Evolutionary conservation across 2,329 filamentous ascomycete species (phyloP), one percentile per base, ranked within the genome.

Genomic region (Ophiocordyceps unilateralis): DNA sequence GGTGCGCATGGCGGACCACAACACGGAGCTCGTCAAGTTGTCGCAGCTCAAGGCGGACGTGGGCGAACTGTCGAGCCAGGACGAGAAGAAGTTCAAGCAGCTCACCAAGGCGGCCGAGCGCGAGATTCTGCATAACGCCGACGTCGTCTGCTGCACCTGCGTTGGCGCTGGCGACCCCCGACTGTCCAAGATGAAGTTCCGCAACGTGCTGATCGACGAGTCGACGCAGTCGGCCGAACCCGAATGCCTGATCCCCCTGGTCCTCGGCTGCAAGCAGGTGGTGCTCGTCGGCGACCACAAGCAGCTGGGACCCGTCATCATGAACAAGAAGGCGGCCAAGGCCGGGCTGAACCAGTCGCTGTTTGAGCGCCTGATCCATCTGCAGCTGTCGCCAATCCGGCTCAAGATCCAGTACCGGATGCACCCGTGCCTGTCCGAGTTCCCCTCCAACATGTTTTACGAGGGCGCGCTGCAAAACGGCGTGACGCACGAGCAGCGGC

Each of bases 301-400:
- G 62, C 91, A 98, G 60, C 76, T 98, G 50, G 91, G 91, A 0
- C 91, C 91, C 1, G 91, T 98, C 54, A 96, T 98, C 58, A 98
- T 98, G 89, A 98, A 98, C 72, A 98, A 98, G 73, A 96, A 96
- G 65, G 91, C 91, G 14, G 91, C 91, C 47, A 96, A 96, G 64
- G 91, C 91, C 44, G 91, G 91, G 47, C 71, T 98, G 15, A 95
- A 96, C 63, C 91, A 96, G 62, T 96, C 89, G n/a, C 71, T 98
- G 10, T 98, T 98, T 56, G 91, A 98, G 66, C 86, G 91, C 54
- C 72, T 98, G 41, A 88, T 96, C 53, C 86, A 89, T 54, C 74
- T 96, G n/a, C 82, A 83, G 39, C 82, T 87, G 53, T 79, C 82
- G 34, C 91, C 91, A 8, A 95, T 95, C 51, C 83, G 89, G 43